Percentiles rank a stretch among this genome's conserved stretches.
Evolutionary conservation across 2,329 filamentous ascomycete genomes (phyloP).

Genomic region (Teratosphaeria epicoccoides): DNA sequence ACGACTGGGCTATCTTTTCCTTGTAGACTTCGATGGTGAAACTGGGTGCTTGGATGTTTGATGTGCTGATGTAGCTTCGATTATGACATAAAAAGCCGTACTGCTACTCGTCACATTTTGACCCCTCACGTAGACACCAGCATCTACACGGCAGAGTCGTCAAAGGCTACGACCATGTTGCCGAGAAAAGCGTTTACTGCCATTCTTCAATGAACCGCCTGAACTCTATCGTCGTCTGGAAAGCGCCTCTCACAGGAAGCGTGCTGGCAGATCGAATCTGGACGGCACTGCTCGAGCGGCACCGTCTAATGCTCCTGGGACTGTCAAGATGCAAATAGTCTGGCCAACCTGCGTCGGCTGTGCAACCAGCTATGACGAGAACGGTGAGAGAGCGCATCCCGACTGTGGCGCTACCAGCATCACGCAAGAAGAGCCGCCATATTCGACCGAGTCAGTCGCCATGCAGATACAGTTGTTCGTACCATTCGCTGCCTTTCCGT

Average conservation of each 20-base stretch:
- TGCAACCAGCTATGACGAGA: not conserved
- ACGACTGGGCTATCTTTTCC: not conserved
- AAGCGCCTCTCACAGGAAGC: not conserved
- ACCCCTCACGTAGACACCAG: not conserved
- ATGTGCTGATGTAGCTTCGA: not conserved
- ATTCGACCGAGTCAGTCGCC: not conserved
- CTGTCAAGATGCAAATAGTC: not conserved
- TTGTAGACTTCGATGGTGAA: not conserved
- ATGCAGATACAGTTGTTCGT: not conserved
- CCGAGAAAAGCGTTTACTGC: not conserved
- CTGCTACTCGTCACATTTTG: not conserved
- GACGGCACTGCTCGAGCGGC: not conserved
- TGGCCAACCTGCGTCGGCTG: not conserved
- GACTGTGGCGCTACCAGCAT: not conserved
- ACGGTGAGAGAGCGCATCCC: no score
- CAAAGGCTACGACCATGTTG: not conserved
- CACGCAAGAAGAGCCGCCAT: not conserved
- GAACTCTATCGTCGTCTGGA: not conserved
- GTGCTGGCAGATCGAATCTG: not conserved
- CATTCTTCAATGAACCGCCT: not conserved
- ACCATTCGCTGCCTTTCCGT: not conserved
- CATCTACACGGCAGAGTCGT: not conserved
- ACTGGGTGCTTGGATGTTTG: not conserved
- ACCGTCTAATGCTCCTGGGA: not conserved
- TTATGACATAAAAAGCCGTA: not conserved